phyloP scores from a whole-genome alignment of 139 green algal genomes.

The Coelastrella sp. region DNA sequence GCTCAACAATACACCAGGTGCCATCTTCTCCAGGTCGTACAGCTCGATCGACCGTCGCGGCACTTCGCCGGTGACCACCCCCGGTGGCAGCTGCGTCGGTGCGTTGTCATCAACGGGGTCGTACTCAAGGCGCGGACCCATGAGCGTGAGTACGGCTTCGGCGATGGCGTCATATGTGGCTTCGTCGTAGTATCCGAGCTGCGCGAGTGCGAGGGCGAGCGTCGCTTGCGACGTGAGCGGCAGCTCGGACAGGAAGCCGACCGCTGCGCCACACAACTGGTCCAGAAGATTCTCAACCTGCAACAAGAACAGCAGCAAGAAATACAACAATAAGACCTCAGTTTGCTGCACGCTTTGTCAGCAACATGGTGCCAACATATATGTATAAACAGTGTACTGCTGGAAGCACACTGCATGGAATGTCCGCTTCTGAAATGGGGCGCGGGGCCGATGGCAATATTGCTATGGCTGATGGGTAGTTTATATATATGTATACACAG shows the following conservation, averaged over 20 bases:
- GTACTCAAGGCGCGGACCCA: neutral
- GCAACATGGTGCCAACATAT: too few relatives aligned
- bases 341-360: too few relatives aligned
- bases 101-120: too few relatives aligned
- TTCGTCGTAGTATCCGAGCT: constrained; percentile 39
- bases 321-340: neutral
- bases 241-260: neutral
- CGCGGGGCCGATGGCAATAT: too few relatives aligned
- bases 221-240: constrained; percentile 22
- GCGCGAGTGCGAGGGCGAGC: constrained; percentile 28
- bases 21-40: neutral
- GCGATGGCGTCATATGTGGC: neutral
- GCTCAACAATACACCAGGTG: constrained; percentile 20
- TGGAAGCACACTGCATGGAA: too few relatives aligned
- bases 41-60: neutral
- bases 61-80: neutral
- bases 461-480: too few relatives aligned
- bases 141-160: neutral
- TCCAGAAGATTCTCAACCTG: constrained; percentile 42
- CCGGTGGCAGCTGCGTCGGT: neutral
- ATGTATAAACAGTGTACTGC: too few relatives aligned
- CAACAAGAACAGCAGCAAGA: neutral
- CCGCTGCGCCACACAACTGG: neutral
- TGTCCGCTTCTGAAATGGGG: too few relatives aligned
- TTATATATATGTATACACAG: too few relatives aligned